A percentile compares a stretch with the other conserved stretches of the same genome.
phyloP scores from a whole-genome alignment of 768 basidiomycete genomes.

The Boletales sp. region DNA sequence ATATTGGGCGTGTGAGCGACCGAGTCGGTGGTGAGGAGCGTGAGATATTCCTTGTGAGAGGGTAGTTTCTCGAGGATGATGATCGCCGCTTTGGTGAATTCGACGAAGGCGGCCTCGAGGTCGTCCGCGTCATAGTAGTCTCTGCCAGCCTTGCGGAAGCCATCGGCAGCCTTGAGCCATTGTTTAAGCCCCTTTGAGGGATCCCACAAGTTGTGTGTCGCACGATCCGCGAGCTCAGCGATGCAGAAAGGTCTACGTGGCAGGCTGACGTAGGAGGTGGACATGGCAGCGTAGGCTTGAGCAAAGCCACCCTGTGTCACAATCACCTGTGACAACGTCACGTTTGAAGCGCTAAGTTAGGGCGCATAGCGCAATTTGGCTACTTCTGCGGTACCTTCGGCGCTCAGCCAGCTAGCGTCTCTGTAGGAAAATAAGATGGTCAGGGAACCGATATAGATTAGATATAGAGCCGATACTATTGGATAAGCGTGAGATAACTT shows the following conservation, averaged over 20 bases:
- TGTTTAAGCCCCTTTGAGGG: constrained; percentile 58
- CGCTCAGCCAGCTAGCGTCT: no score
- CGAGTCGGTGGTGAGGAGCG: constrained; percentile 53
- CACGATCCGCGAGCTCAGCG: constrained; percentile 60
- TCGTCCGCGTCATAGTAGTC: constrained; percentile 47
- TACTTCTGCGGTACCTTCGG: no score
- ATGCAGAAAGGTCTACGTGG: constrained; percentile 54
- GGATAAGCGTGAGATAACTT: no score
- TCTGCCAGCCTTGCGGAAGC: constrained; percentile 54
- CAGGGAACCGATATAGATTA: no score
- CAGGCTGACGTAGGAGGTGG: constrained; percentile 14
- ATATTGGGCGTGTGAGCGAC: no score
- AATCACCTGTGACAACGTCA: no score
- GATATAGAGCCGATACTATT: no score
- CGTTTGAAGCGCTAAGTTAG: no score
- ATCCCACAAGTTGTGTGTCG: constrained; percentile 55
- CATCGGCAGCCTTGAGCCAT: constrained; percentile 64
- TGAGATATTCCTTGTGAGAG: constrained; percentile 60
- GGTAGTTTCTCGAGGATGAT: constrained; percentile 80
- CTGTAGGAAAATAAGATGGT: no score
- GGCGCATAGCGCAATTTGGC: no score
- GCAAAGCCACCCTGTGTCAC: no score
- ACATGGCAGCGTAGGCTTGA: constrained; percentile 14
- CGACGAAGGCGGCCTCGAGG: constrained; percentile 68
- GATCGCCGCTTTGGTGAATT: constrained; percentile 70